Base-by-base conservation (phyloP, 768 basidiomycete species). In the Neoboletus magnificus region DNA sequence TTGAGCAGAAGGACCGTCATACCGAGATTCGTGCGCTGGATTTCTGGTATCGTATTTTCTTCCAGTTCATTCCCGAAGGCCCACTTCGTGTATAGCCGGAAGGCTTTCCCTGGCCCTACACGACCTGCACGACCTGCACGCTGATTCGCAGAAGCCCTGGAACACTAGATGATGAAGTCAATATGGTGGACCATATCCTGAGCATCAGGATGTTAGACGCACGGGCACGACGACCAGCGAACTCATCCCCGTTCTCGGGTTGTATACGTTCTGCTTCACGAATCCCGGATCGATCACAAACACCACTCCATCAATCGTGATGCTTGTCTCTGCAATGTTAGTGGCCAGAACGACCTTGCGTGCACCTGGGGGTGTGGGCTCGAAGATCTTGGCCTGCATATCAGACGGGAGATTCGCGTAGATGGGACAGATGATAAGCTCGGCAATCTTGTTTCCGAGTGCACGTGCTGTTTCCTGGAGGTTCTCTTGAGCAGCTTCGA, bases 271-370 rank as follows among this genome's bases (percentile, higher is more conserved):
- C 69, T 99, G 97, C 77, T 99, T 99, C 63, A 98, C 96, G 66
- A 98, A 98, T 13, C 97, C 97, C 3, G 97, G 97, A 70, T 99
- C 97, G 61, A 99, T 98, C 39, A 99, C 97, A 70, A 97, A 99
- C 2, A 98, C 96, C 7, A 99, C 97, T 29, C 97, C 97, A 52
- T 98, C 97, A 62, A 99, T 99, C 9, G 97, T 99, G 69, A 99
- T 99, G 7, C 93, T 95, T 5, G 97, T 99, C 73, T 99, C 97
- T n/a, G 97, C 97, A 60, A 99, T 98, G 67, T 99, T 99, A 22
- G 97, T 99, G 4, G 97, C 97, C 29, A 99, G 78, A 20, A 99
- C 97, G 45, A 99, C 95, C 74, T 99, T 99, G 54, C 97, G 81
- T 27, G 97, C 92, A 20, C 94, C 94, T 51, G 91, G 89, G 1